These are phyloP conservation scores for Golubevia pallescens DNA, from an alignment of 1,284 basidiomycete species.

Conservation along the genomic window DNA sequence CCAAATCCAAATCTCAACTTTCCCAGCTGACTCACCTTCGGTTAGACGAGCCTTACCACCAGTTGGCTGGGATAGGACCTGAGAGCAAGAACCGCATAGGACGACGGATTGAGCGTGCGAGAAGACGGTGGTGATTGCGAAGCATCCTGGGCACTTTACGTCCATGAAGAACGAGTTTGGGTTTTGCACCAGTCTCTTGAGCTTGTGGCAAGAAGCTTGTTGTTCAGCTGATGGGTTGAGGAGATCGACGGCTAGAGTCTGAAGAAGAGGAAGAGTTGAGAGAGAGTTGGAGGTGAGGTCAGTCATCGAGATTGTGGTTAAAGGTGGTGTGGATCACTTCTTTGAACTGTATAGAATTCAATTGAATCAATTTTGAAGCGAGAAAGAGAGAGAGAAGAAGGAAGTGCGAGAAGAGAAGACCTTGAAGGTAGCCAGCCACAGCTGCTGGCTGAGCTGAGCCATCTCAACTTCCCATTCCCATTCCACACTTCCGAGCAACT, in stretches of 20 bases:
- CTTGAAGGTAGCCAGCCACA: too few relatives aligned
- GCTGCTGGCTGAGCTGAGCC: too few relatives aligned
- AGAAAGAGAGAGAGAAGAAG: too few relatives aligned
- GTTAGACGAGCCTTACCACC: conserved; percentile 98
- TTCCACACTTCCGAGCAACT: too few relatives aligned
- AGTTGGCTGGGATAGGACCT: conserved; percentile 95
- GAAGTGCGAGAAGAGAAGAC: too few relatives aligned
- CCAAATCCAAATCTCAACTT: not conserved
- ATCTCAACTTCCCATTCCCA: too few relatives aligned
- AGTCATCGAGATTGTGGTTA: too few relatives aligned
- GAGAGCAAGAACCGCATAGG: conserved; percentile 88
- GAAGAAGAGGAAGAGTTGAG: too few relatives aligned
- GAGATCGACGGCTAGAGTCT: conserved; percentile 98
- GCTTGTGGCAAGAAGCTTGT: conserved; percentile 80
- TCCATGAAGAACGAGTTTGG: conserved; percentile 98
- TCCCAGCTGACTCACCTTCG: conserved; percentile 76
- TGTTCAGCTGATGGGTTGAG: conserved; percentile 90
- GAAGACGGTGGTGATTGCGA: conserved; percentile 92
- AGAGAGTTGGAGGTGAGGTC: too few relatives aligned
- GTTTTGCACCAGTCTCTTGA: conserved; percentile 97
- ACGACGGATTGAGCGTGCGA: conserved; percentile 94
- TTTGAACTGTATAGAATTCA: too few relatives aligned
- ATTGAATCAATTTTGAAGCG: too few relatives aligned
- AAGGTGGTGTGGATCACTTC: too few relatives aligned
- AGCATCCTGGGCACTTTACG: conserved; percentile 97